Evolutionary conservation across 345 rosid genomes (phyloP).

Genomic region (Lumnitzera littorea): DNA sequence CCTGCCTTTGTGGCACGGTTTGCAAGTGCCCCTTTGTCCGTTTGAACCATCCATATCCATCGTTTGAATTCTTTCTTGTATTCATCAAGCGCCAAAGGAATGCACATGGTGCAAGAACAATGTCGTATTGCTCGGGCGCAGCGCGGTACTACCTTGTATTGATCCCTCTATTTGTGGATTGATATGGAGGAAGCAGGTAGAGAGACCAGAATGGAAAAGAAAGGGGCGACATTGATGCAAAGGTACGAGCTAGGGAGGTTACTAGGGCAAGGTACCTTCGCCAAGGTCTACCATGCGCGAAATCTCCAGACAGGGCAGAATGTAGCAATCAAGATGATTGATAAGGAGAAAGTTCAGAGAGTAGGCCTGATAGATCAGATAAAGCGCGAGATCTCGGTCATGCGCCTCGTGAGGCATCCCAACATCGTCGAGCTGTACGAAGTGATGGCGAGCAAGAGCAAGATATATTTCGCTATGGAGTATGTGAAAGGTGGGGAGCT

Average conservation of each 20-base stretch:
- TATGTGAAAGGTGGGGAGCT: slow-evolving; percentile 76
- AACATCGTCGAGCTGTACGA: slow-evolving; percentile 70
- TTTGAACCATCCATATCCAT: too few species aligned
- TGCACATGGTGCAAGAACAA: too few species aligned
- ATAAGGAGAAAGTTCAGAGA: slow-evolving; percentile 54
- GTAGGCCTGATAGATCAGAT: slow-evolving; percentile 72
- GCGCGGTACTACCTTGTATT: too few species aligned
- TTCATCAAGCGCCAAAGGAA: too few species aligned
- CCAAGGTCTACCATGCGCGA: slow-evolving; percentile 72
- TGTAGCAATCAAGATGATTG: slow-evolving; percentile 69
- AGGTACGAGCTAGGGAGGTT: slow-evolving; percentile 65
- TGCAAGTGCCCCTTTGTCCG: too few species aligned
- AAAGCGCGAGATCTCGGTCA: slow-evolving; percentile 77
- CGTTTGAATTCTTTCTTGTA: too few species aligned
- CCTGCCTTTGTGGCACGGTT: too few species aligned
- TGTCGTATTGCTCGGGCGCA: too few species aligned
- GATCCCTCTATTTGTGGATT: too few species aligned
- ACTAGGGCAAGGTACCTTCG: slow-evolving; percentile 85
- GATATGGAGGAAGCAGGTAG: too few species aligned
- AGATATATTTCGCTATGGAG: slow-evolving; percentile 80
- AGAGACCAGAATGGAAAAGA: slow-evolving; percentile 42
- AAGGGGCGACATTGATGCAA: slow-evolving; percentile 42
- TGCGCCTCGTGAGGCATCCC: slow-evolving; percentile 74
- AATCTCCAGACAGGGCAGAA: slow-evolving; percentile 50
- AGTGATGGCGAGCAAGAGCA: slow-evolving; percentile 82